Evolutionary conservation across 768 basidiomycete genomes (phyloP), one percentile per base, ranked within the genome.

Genomic region (Naematelia encephala): DNA sequence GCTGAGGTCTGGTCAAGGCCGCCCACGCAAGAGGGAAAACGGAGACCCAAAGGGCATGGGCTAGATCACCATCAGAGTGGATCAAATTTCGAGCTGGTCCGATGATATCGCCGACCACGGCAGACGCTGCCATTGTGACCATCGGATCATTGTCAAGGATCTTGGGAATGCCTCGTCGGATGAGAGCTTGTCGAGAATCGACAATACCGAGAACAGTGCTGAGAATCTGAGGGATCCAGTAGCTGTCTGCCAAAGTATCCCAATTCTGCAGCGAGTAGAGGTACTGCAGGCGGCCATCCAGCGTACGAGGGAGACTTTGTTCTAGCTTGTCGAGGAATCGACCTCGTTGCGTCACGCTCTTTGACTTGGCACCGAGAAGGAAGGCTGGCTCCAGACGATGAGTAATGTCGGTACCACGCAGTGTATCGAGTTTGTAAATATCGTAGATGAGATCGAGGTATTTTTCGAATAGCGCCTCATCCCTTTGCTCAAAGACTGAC

Each of bases 241-340:
- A 91, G 55, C 89, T 85, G 60, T 94, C 91, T 1, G 89, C 85
- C 19, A 99, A 78, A 1, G 87, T 84, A 57, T 98, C 96, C 96
- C 96, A 99, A 67, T 82, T 91, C 77, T 98, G 94, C 14, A 93
- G 87, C 23, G 89, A 91, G 39, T 94, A 81, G 63, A 98, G 85
- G 75, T 93, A 97, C 42, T 88, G 87, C 48, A 99, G 77, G 25
- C 96, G 87, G 59, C 83, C 86, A 58, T 84, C 84, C 11, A 96
- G 82, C 1, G 88, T 87, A 29, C 88, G 85, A 28, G 93, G 90
- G 51, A 97, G 84, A 71, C 88, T 93, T 68, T 85, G 81, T 68
- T 98, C 93, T 62, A 98, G 81, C 44, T 96, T 82, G 72, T 92
- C 90, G 67, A 97, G 82, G 79, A 98, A 99, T 42, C 84, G 82